Base-by-base conservation (phyloP, 2,329 filamentous ascomycete genomes). In the Aspergillus niger region DNA sequence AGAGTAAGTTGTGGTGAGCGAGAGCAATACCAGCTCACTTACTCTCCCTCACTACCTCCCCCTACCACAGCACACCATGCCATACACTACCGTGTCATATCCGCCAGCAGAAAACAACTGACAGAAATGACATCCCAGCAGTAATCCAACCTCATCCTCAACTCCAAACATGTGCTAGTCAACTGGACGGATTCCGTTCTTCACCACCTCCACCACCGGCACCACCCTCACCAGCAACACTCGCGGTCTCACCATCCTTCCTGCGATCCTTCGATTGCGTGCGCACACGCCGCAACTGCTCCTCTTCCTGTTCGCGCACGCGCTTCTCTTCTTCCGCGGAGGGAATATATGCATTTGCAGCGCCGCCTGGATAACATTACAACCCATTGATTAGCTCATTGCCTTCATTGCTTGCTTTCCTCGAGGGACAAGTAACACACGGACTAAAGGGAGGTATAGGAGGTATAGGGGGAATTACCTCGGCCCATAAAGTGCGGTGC, bases 401-500 rank as follows among this genome's bases (percentile, higher is more conserved):
- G 26, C 26, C 20, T 26, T 26, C 39, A 17, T 24, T 59, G 13
- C 36, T n/a, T 13, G 20, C 20, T 20, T 20, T n/a, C 7, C 13
- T 4, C 13, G 22, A 20, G n/a, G 26, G 7, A 24, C 3, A n/a
- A 20, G 44, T 30, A 32, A 30, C 3, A n/a, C 20, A 24, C 6
- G 11, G 52, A 49, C 50, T 55, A 26, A 24, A 28, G 22, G 24
- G 39, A 22, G 22, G 28, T 5, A 15, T 8, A 54, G 55, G 73
- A 60, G 20, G 20, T 30, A 30, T 30, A 30, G 28, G 28, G 32
- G 11, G 5, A 15, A 15, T 36, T 78, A 80, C 78, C 74, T 76
- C 79, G 68, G 60, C 79, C 79, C 7, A 74, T 78, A 59, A 78
- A 76, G 65, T 78, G 74, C 38, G 74, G 71, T 13, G 70, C 72